These are phyloP conservation scores for Niebla homalea DNA, from an alignment of 495 filamentous ascomycete genomes.

Conservation along the genomic window DNA sequence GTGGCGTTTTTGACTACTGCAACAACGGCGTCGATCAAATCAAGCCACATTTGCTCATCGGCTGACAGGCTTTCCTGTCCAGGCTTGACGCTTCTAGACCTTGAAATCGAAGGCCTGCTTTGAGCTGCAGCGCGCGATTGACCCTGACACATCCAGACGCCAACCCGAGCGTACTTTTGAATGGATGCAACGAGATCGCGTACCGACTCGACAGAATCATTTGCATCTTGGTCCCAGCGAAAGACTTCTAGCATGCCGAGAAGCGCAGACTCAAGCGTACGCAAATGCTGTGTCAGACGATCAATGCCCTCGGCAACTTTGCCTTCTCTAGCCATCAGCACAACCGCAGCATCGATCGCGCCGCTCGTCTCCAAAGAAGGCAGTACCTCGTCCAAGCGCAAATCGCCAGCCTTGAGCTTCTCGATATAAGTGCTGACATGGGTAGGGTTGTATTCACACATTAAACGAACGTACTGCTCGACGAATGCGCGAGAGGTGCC, in stretches of 20 bases:
- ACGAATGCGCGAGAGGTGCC: slow-evolving; percentile 38
- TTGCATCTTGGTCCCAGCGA: slow-evolving; percentile 39
- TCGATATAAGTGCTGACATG: slow-evolving; percentile 82
- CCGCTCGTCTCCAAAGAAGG: slow-evolving; percentile 80
- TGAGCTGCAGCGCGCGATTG: slow-evolving; percentile 56
- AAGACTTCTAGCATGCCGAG: slow-evolving; percentile 52
- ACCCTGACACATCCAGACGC: slow-evolving; percentile 89
- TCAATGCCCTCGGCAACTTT: slow-evolving; percentile 72
- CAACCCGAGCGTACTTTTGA: slow-evolving; percentile 78
- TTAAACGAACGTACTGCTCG: slow-evolving; percentile 78
- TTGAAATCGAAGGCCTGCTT: slow-evolving; percentile 12
- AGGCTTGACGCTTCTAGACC: slow-evolving; percentile 31
- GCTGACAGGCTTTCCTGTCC: slow-evolving; percentile 51
- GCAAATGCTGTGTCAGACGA: slow-evolving; percentile 65
- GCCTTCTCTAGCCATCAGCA: slow-evolving; percentile 82
- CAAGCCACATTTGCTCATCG: slow-evolving; percentile 81
- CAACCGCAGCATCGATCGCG: slow-evolving; percentile 83
- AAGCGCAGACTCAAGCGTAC: slow-evolving; percentile 64
- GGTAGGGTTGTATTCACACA: slow-evolving; percentile 69
- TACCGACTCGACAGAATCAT: slow-evolving; percentile 38
- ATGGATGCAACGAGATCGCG: slow-evolving; percentile 56
- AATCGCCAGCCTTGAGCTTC: slow-evolving; percentile 60
- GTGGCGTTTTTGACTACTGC: slow-evolving; percentile 57
- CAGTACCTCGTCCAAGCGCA: slow-evolving; percentile 68
- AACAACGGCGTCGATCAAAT: slow-evolving; percentile 75